phyloP scores from a whole-genome alignment of 2,329 filamentous ascomycete species.

The Xylaria arbuscula region DNA sequence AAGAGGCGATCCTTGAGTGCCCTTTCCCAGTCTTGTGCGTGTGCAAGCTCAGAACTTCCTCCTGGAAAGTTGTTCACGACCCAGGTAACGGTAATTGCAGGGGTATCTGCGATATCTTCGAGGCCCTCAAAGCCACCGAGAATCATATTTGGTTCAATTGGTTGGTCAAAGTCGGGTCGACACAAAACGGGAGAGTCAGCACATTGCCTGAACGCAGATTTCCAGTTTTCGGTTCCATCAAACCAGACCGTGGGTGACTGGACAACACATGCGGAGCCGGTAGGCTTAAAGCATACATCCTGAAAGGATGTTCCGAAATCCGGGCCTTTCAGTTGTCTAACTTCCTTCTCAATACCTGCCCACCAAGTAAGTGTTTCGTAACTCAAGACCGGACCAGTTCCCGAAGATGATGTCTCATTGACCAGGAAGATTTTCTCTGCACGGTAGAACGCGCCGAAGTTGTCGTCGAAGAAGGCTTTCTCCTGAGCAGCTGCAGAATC shows the following conservation, averaged over 20 bases:
- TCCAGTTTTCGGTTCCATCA: slow-evolving; percentile 76
- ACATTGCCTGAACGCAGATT: slow-evolving; percentile 76
- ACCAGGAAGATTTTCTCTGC: slow-evolving; percentile 94
- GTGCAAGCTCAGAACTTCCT: slow-evolving; percentile 74
- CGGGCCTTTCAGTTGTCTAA: slow-evolving; percentile 77
- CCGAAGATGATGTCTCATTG: slow-evolving; percentile 77
- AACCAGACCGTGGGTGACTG: slow-evolving; percentile 95
- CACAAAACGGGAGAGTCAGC: slow-evolving; percentile 84
- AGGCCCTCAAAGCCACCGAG: slow-evolving; percentile 80
- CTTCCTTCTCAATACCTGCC: slow-evolving; percentile 86
- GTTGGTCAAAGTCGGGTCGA: slow-evolving; percentile 88
- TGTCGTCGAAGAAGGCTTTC: slow-evolving; percentile 91
- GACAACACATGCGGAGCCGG: slow-evolving; percentile 87
- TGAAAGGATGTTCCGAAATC: slow-evolving; percentile 76
- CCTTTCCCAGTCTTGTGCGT: slow-evolving; percentile 90
- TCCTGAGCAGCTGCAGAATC: slow-evolving; percentile 90
- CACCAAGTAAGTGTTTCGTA: slow-evolving; percentile 94
- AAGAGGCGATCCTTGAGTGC: slow-evolving; percentile 79
- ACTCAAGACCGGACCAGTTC: slow-evolving; percentile 80
- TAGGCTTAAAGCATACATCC: slow-evolving; percentile 95
- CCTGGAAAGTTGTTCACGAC: slow-evolving; percentile 89
- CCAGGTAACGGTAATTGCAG: slow-evolving; percentile 91
- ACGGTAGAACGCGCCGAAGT: slow-evolving; percentile 96
- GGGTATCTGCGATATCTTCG: slow-evolving; percentile 75
- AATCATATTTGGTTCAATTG: slow-evolving; percentile 85